Conservation (phyloP, 2,329 filamentous ascomycete genomes). For the Trichoderma oligosporum region DNA sequence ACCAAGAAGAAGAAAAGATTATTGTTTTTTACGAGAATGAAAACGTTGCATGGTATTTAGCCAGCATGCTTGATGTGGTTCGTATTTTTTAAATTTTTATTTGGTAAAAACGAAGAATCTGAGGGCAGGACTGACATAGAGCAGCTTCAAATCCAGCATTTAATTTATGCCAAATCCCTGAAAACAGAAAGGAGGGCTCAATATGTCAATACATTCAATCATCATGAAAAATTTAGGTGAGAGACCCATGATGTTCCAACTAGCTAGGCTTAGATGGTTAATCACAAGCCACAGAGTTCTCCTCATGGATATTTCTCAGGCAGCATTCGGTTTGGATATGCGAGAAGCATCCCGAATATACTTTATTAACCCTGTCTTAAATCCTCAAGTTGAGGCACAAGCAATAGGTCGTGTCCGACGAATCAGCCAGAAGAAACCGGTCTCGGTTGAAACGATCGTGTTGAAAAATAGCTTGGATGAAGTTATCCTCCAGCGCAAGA, state of each 20-base stretch:
- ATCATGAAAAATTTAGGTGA: conserved; percentile 58
- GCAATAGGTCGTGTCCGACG: conserved; percentile 86
- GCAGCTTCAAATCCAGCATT: conserved; percentile 54
- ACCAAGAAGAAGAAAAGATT: conserved; percentile 75
- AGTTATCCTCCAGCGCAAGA: conserved; percentile 69
- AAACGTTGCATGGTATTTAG: conserved; percentile 81
- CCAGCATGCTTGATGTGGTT: conserved; percentile 72
- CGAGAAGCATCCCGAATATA: conserved; percentile 79
- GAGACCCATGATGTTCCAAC: neutral
- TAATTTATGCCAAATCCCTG: conserved; percentile 66
- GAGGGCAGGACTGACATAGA: neutral
- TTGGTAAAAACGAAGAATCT: neutral
- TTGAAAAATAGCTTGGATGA: conserved; percentile 79
- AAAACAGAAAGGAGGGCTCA: conserved; percentile 60
- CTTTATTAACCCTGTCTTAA: conserved; percentile 84
- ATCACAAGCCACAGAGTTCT: conserved; percentile 54
- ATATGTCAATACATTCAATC: conserved; percentile 77
- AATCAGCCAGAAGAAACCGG: conserved; percentile 75
- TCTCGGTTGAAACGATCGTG: conserved; percentile 82
- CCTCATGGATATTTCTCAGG: conserved; percentile 87
- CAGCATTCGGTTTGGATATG: conserved; percentile 84
- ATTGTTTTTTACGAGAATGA: conserved; percentile 90
- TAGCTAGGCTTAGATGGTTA: neutral
- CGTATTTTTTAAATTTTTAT: conserved; percentile 30
- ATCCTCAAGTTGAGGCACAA: conserved; percentile 81